phyloP scores from a whole-genome alignment of 352 stramenopile species.

The Phytophthora idaei region DNA sequence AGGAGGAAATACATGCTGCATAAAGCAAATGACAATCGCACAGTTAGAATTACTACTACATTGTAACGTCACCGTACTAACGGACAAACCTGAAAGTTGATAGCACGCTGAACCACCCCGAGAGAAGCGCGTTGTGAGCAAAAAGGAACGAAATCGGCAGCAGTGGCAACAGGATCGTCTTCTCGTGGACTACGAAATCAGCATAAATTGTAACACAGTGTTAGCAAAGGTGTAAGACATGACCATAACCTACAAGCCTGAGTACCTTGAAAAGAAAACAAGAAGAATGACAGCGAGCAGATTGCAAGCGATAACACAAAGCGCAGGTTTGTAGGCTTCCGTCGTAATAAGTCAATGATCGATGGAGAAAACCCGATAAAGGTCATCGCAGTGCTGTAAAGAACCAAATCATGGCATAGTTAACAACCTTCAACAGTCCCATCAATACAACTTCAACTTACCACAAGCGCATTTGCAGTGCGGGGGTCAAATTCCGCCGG shows the following conservation, averaged over 20 bases:
- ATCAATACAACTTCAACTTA: slow-evolving; percentile 26
- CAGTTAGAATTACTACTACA: not conserved
- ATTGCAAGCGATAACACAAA: slow-evolving; percentile 87
- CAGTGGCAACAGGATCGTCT: slow-evolving; percentile 94
- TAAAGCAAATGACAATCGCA: not conserved
- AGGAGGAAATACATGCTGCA: slow-evolving; percentile 87
- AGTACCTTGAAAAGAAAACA: slow-evolving; percentile 96
- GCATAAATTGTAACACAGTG: not conserved
- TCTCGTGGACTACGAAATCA: slow-evolving; percentile 92
- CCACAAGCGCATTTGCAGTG: slow-evolving; percentile 78
- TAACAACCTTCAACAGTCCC: slow-evolving; percentile 2
- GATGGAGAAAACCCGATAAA: slow-evolving; percentile 88
- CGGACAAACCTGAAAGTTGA: slow-evolving; percentile 79
- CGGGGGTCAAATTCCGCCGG: slow-evolving; percentile 48
- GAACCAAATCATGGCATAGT: slow-evolving; percentile 10
- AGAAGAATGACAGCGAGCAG: slow-evolving; percentile 94
- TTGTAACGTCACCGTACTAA: not conserved
- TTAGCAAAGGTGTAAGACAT: slow-evolving; percentile 6
- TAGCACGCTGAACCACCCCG: slow-evolving; percentile 79
- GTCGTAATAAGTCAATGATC: slow-evolving; percentile 73
- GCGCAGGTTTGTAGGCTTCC: slow-evolving; percentile 65
- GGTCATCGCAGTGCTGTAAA: slow-evolving; percentile 74
- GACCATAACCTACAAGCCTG: not conserved
- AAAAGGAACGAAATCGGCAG: slow-evolving; percentile 91
- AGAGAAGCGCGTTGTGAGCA: slow-evolving; percentile 56